phyloP scores from a whole-genome alignment of 2,329 filamentous ascomycete genomes.

The Claviceps quebecensis region DNA sequence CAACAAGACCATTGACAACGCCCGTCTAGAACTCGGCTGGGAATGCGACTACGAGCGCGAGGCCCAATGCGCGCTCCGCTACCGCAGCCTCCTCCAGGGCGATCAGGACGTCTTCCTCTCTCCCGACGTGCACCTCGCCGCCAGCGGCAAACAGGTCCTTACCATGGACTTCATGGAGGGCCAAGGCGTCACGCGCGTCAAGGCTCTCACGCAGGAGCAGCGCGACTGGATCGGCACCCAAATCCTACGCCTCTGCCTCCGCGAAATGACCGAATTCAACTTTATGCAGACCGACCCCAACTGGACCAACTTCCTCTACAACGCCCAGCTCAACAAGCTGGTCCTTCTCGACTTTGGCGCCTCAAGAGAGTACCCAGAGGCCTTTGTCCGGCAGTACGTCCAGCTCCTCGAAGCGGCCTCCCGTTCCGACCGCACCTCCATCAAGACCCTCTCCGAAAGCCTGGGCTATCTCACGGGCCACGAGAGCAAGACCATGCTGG shows the following conservation, averaged over 20 bases:
- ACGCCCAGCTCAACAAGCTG: conserved; percentile 54
- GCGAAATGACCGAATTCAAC: conserved; percentile 84
- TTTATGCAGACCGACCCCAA: conserved; percentile 99
- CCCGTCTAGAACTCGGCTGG: conserved; percentile 82
- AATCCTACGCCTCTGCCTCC: conserved; percentile 77
- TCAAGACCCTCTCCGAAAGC: conserved; percentile 55
- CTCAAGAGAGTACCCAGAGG: conserved; percentile 66
- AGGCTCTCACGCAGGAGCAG: conserved; percentile 64
- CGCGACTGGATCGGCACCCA: conserved; percentile 94
- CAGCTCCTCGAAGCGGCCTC: conserved; percentile 69
- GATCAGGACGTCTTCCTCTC: conserved; percentile 65
- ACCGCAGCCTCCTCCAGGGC: conserved; percentile 52
- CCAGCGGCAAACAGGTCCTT: conserved; percentile 72
- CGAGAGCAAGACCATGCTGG: conserved; percentile 73
- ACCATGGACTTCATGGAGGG: conserved; percentile 91
- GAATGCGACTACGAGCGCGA: conserved; percentile 93
- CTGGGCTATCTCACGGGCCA: conserved; percentile 87
- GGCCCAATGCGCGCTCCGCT: conserved; percentile 64
- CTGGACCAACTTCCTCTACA: conserved; percentile 98
- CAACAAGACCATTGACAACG: conserved; percentile 94
- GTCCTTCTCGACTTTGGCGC: conserved; percentile 95
- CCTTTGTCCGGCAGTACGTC: conserved; percentile 71
- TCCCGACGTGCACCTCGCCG: conserved; percentile 62
- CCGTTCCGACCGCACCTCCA: conserved; percentile 46
- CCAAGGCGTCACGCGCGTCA: conserved; percentile 68